Base-by-base conservation (phyloP, 257 asterid species). In the Lycium ferocissimum region DNA sequence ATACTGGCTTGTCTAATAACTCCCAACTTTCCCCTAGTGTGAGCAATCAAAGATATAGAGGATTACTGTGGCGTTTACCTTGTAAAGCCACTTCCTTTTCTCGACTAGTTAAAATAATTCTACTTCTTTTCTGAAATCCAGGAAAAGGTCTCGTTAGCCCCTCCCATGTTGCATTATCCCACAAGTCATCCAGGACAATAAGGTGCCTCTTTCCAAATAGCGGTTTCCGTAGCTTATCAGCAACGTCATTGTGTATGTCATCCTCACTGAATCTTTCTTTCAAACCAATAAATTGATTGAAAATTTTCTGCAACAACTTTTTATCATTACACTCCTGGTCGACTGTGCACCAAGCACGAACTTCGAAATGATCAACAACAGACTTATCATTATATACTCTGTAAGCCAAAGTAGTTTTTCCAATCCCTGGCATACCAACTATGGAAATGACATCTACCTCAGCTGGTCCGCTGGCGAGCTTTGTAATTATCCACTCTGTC, bases 181-280 rank as follows among this genome's bases (percentile, higher is more conserved):
- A 84, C 2, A 84, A 7, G 84, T 87, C 89, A 84, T 87, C 89
- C 59, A 87, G 9, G 14, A 87, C 89, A 6, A 81, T 73, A 5
- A 87, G 65, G 15, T 87, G 84, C n/a, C 75, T 81, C 66, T 20
- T 33, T 9, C 57, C 80, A 3, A 3, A 15, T 7, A 87, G 59
- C 11, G 20, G 10, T 22, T 13, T 57, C 18, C 72, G 7, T 2
- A 84, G 22, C 51, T 43, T 11, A 26, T 35, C 33, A 26, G 33
- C 33, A 26, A 26, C 33, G 33, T 26, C 33, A 26, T 26, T 26
- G 33, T 26, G 33, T 26, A 26, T 26, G 33, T 26, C 33, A 26
- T 26, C 33, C 1, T 26, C 33, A 26, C 33, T 26, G 33, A 26
- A 26, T 26, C 33, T 26, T 8, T 57, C 35, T 11, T 63, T 49